These are phyloP conservation scores for Emericellopsis terricola DNA, from an alignment of 495 filamentous ascomycete genomes.

Conservation along the genomic window DNA sequence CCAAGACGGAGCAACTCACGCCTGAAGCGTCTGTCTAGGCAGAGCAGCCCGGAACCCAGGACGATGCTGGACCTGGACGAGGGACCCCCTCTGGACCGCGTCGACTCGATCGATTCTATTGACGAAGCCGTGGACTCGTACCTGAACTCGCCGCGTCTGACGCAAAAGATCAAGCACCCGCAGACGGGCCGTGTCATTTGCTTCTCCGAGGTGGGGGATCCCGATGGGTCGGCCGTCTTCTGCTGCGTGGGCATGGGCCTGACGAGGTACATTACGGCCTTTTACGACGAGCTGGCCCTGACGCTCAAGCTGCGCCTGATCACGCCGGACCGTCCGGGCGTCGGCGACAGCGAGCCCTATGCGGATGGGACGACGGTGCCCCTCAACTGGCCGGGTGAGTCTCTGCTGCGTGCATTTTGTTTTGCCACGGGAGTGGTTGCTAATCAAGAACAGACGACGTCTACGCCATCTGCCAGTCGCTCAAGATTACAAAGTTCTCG, in stretches of 20 bases:
- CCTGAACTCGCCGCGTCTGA: constrained; percentile 62
- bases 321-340: constrained; percentile 84
- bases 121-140: constrained; percentile 80
- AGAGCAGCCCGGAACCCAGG: constrained; percentile 21
- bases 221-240: constrained; percentile 79
- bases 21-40: constrained; percentile 26
- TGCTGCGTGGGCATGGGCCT: constrained; percentile 97
- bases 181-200: constrained; percentile 75
- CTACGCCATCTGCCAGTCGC: constrained; percentile 76
- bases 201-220: constrained; percentile 93
- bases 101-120: constrained; percentile 66
- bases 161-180: constrained; percentile 72
- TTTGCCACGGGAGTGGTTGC: too few relatives aligned
- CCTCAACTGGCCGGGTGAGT: constrained; percentile 82
- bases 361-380: constrained; percentile 65
- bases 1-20: constrained; percentile 27
- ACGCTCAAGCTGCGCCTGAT: constrained; percentile 81
- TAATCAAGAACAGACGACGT: constrained; percentile 55
- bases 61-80: constrained; percentile 8
- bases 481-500: constrained; percentile 92
- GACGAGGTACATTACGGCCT: constrained; percentile 88
- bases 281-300: constrained; percentile 90
- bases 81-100: constrained; percentile 31
- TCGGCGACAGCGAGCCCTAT: constrained; percentile 80
- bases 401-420: too few relatives aligned